These are phyloP conservation scores for Arthrinium puccinioides DNA, from an alignment of 2,329 filamentous ascomycete species.

Conservation along the genomic window DNA sequence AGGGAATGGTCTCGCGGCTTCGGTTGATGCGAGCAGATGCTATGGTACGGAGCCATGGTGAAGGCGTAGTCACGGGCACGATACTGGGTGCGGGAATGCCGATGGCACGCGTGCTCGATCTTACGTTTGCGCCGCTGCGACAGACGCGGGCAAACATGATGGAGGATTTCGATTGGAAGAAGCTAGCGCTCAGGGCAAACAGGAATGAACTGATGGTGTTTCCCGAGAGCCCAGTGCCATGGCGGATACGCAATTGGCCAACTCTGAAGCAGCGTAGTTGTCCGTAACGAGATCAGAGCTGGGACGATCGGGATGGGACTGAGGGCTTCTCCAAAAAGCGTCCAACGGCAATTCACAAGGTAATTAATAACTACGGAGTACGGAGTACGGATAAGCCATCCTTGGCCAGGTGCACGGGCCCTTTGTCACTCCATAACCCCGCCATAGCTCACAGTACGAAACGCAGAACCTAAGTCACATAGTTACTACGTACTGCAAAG, in stretches of 20 bases:
- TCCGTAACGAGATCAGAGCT: too few relatives aligned
- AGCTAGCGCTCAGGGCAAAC: neutral
- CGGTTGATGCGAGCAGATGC: conserved; percentile 10
- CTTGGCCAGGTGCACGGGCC: too few relatives aligned
- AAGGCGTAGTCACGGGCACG: neutral
- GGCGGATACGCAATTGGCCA: conserved; percentile 15
- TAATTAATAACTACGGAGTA: too few relatives aligned
- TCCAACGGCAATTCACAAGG: too few relatives aligned
- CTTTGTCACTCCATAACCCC: too few relatives aligned
- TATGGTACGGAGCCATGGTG: conserved; percentile 11
- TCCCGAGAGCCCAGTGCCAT: conserved; percentile 18
- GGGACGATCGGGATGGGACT: too few relatives aligned
- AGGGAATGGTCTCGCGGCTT: conserved; percentile 41
- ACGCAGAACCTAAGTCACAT: too few relatives aligned
- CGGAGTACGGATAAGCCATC: too few relatives aligned
- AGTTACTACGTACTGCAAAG: too few relatives aligned
- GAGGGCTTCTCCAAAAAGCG: too few relatives aligned
- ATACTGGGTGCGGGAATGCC: conserved; percentile 4
- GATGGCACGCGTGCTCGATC: conserved; percentile 14
- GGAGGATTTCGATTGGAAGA: neutral
- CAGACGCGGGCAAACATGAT: conserved; percentile 16
- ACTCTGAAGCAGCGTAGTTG: conserved; percentile 9
- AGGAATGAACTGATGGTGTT: conserved; percentile 1
- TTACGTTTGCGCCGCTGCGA: conserved; percentile 12
- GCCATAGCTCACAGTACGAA: too few relatives aligned